phyloP scores from a whole-genome alignment of 2,329 filamentous ascomycete species.

The Xylaria sp. region DNA sequence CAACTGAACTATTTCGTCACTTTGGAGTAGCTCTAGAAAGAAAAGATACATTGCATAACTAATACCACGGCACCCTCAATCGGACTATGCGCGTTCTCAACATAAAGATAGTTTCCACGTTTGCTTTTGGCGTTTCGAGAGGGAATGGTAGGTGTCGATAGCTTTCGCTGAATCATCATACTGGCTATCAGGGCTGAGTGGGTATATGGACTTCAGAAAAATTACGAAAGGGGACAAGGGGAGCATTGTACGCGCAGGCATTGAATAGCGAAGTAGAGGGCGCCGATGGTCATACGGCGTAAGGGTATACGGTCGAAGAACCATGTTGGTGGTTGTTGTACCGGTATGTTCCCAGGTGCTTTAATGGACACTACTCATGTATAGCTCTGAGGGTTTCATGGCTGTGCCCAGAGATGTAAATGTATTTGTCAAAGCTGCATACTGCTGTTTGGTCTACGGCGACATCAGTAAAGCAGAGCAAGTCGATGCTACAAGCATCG shows the following conservation, averaged over 20 bases:
- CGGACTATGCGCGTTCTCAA: slow-evolving; percentile 36
- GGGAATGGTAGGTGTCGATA: slow-evolving; percentile 41
- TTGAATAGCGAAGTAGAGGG: slow-evolving; percentile 23
- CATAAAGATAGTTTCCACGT: slow-evolving; percentile 39
- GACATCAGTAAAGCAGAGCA: slow-evolving; percentile 21
- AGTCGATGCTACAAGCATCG: background rate
- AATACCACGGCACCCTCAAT: slow-evolving; percentile 40
- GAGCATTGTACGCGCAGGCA: slow-evolving; percentile 26
- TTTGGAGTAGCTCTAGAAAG: slow-evolving; percentile 34
- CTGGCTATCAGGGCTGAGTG: slow-evolving; percentile 28
- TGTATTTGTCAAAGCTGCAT: slow-evolving; percentile 23
- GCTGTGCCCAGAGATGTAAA: slow-evolving; percentile 16
- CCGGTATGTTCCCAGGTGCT: slow-evolving; percentile 13
- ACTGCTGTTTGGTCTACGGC: slow-evolving; percentile 18
- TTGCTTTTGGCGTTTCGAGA: slow-evolving; percentile 47
- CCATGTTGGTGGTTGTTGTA: slow-evolving; percentile 20
- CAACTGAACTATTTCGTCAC: slow-evolving; percentile 47
- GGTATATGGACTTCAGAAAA: slow-evolving; percentile 32
- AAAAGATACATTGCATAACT: slow-evolving; percentile 37
- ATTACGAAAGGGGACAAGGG: slow-evolving; percentile 18
- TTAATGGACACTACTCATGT: slow-evolving; percentile 17
- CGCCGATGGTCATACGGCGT: slow-evolving; percentile 22
- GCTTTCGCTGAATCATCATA: slow-evolving; percentile 37
- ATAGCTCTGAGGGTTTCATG: background rate
- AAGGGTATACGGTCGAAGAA: slow-evolving; percentile 18